Conservation (phyloP, 257 asterid species). For the Nicotiana undulata region DNA sequence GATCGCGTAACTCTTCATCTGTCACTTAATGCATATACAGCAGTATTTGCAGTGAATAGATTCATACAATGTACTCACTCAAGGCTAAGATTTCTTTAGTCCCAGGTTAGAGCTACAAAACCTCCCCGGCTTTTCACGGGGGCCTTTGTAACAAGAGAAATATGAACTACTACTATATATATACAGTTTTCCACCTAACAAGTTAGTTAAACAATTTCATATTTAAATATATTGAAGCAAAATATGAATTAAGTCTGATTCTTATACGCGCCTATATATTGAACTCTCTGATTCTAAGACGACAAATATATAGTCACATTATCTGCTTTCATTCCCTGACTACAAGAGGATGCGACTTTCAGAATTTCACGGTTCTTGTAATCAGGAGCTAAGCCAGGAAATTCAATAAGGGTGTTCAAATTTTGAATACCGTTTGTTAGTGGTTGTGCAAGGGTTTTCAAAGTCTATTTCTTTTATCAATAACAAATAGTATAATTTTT, state of each 20-base stretch:
- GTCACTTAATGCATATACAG: background rate
- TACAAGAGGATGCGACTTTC: background rate
- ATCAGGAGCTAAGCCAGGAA: too few species aligned
- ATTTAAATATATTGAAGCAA: too few species aligned
- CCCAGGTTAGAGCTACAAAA: constrained; percentile 6
- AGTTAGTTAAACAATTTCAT: background rate
- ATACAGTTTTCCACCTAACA: background rate
- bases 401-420: too few species aligned
- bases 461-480: too few species aligned
- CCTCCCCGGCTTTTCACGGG: constrained; percentile 1
- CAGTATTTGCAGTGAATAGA: background rate
- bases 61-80: too few species aligned
- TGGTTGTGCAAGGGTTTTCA: too few species aligned
- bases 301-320: background rate
- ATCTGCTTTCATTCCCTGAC: too few species aligned
- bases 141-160: background rate
- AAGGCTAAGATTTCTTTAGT: background rate
- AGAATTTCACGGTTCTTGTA: background rate
- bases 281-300: background rate
- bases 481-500: too few species aligned
- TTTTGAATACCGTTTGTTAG: too few species aligned
- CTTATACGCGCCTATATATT: too few species aligned
- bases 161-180: background rate
- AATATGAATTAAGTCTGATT: too few species aligned
- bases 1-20: background rate